Percentiles rank a stretch among this genome's conserved stretches.
phyloP scores from a whole-genome alignment of 2,329 filamentous ascomycete species.

The Pyrenophora teres region DNA sequence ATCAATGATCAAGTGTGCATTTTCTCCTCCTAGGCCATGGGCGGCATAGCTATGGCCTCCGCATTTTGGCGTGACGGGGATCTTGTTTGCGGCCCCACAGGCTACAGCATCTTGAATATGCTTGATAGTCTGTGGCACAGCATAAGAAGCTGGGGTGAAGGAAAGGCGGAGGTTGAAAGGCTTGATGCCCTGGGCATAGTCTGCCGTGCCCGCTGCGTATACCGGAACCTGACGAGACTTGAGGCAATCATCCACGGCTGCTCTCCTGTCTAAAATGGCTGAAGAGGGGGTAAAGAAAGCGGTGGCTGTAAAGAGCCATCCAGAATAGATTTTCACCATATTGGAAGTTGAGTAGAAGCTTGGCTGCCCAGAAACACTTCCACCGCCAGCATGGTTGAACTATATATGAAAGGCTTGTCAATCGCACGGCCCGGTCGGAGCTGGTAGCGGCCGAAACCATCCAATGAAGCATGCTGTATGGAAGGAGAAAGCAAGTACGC shows the following conservation, averaged over 20 bases:
- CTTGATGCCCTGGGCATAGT: constrained; percentile 35
- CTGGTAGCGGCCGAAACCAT: background rate
- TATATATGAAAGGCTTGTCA: constrained; percentile 3
- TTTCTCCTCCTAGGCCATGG: constrained; percentile 53
- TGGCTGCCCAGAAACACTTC: background rate
- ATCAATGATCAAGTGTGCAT: constrained; percentile 55
- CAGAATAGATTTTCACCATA: constrained; percentile 5
- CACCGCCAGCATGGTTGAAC: background rate
- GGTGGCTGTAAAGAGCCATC: constrained; percentile 9
- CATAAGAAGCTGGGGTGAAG: constrained; percentile 58
- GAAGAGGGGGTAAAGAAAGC: constrained; percentile 9
- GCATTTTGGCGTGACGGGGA: constrained; percentile 63
- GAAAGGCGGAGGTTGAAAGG: constrained; percentile 38
- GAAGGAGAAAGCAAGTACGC: background rate
- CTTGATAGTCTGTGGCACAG: constrained; percentile 56
- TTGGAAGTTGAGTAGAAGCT: background rate
- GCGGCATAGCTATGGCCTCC: constrained; percentile 66
- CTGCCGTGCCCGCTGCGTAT: constrained; percentile 25
- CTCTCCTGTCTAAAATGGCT: constrained; percentile 8
- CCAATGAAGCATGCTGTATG: no score
- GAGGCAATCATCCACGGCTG: constrained; percentile 27
- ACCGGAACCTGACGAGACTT: constrained; percentile 21
- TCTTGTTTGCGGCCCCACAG: constrained; percentile 56
- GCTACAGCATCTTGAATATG: constrained; percentile 61
- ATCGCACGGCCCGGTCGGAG: background rate